phyloP scores from a whole-genome alignment of 2,329 filamentous ascomycete genomes.

The Trichoderma sp. region DNA sequence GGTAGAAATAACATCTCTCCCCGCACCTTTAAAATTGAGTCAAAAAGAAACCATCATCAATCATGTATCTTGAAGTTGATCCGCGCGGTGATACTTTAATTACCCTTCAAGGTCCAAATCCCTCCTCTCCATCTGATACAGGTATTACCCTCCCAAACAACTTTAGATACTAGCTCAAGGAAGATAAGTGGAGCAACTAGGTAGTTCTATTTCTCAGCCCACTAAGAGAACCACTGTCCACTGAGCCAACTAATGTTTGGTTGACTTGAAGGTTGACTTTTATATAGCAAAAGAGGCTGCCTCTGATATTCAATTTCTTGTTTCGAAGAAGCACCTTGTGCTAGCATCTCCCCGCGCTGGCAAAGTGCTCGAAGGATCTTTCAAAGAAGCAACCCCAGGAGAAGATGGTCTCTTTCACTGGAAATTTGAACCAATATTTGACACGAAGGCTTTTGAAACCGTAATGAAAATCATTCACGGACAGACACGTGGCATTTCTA shows the following conservation, averaged over 20 bases:
- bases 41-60: not conserved
- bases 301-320: not conserved
- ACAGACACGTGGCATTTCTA: not conserved
- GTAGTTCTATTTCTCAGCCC: too few species aligned
- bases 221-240: not conserved
- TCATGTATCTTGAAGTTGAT: not conserved
- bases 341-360: not conserved
- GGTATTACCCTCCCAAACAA: not conserved
- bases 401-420: not conserved
- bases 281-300: not conserved
- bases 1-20: not conserved
- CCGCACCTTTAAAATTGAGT: too few species aligned
- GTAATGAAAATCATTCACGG: not conserved
- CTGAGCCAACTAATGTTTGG: accelerated
- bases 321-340: not conserved
- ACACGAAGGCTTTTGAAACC: not conserved
- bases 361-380: not conserved
- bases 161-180: too few species aligned
- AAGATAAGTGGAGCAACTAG: too few species aligned
- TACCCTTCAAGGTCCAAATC: not conserved
- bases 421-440: not conserved
- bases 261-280: accelerated
- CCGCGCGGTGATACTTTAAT: not conserved
- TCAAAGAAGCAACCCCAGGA: not conserved
- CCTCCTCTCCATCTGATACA: not conserved